These are phyloP conservation scores for Collybia mongolica DNA, from an alignment of 768 basidiomycete genomes.

Conservation along the genomic window DNA sequence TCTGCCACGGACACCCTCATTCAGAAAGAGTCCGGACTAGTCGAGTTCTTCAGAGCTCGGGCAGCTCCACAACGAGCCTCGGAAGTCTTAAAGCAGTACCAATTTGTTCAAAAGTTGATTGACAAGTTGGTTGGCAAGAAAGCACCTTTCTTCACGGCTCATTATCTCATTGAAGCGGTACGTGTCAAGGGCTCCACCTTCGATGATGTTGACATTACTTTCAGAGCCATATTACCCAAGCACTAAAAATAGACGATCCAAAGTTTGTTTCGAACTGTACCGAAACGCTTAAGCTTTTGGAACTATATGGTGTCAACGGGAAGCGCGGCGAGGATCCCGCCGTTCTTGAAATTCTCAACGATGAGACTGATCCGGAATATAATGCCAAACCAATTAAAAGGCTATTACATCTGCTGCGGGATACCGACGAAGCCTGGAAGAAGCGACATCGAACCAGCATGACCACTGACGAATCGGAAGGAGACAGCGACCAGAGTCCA, in stretches of 20 bases:
- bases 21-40: constrained; percentile 43
- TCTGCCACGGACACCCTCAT: constrained; percentile 43
- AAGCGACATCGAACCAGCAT: constrained; percentile 20
- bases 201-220: background rate
- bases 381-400: constrained; percentile 46
- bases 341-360: constrained; percentile 50
- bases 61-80: constrained; percentile 36
- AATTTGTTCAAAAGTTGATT: constrained; percentile 49
- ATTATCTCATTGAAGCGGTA: constrained; percentile 46
- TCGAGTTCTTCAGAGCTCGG: constrained; percentile 42
- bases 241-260: constrained; percentile 41
- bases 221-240: constrained; percentile 53
- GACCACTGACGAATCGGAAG: constrained; percentile 1
- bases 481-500: too few relatives aligned
- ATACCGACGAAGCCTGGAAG: constrained; percentile 46
- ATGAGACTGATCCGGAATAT: constrained; percentile 37
- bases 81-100: constrained; percentile 47
- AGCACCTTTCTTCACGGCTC: constrained; percentile 36
- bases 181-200: constrained; percentile 7
- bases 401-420: constrained; percentile 47
- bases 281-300: constrained; percentile 50
- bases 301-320: constrained; percentile 57
- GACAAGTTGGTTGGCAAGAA: constrained; percentile 41
- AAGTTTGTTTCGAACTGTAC: constrained; percentile 46
- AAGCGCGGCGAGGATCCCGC: constrained; percentile 44